Evolutionary conservation across 2,329 filamentous ascomycete genomes (phyloP).

Genomic region (Hypoxylon sp.): DNA sequence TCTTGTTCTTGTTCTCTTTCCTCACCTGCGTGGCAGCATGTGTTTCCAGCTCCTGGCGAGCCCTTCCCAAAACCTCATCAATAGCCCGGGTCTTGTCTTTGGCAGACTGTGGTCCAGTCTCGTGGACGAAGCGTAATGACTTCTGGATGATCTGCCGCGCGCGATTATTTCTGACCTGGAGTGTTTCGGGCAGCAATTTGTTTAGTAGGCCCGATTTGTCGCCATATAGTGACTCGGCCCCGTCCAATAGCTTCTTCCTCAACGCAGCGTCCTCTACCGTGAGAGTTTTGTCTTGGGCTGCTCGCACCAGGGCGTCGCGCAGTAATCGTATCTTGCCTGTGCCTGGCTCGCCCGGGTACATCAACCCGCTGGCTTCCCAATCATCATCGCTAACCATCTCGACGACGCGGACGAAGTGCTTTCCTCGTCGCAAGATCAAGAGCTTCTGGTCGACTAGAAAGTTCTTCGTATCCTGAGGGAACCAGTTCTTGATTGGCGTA

Average conservation of each 20-base stretch:
- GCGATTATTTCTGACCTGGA: slow-evolving; percentile 12
- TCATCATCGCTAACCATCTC: slow-evolving; percentile 66
- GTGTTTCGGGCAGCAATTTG: background rate
- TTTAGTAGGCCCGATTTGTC: slow-evolving; percentile 15
- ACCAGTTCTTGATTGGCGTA: slow-evolving; percentile 68
- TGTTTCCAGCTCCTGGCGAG: slow-evolving; percentile 2
- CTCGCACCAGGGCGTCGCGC: slow-evolving; percentile 42
- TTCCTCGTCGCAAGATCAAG: slow-evolving; percentile 69
- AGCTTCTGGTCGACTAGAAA: slow-evolving; percentile 68
- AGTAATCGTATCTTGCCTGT: slow-evolving; percentile 59
- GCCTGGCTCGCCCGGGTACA: slow-evolving; percentile 62
- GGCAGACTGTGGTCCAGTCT: background rate
- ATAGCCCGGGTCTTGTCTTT: slow-evolving; percentile 36
- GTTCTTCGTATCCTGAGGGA: slow-evolving; percentile 63
- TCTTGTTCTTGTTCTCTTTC: slow-evolving; percentile 10
- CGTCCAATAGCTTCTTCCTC: slow-evolving; percentile 44
- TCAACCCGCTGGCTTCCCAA: slow-evolving; percentile 57
- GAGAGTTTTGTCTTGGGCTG: slow-evolving; percentile 16
- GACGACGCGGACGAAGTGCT: slow-evolving; percentile 69
- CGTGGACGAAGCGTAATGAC: background rate
- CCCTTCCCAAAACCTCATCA: slow-evolving; percentile 28
- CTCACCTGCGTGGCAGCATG: background rate
- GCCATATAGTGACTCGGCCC: slow-evolving; percentile 47
- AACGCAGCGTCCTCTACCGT: slow-evolving; percentile 4
- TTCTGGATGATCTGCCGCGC: slow-evolving; percentile 29